phyloP scores from a whole-genome alignment of 371 early-diverging fungal genomes.

The Mortierella sp. region DNA sequence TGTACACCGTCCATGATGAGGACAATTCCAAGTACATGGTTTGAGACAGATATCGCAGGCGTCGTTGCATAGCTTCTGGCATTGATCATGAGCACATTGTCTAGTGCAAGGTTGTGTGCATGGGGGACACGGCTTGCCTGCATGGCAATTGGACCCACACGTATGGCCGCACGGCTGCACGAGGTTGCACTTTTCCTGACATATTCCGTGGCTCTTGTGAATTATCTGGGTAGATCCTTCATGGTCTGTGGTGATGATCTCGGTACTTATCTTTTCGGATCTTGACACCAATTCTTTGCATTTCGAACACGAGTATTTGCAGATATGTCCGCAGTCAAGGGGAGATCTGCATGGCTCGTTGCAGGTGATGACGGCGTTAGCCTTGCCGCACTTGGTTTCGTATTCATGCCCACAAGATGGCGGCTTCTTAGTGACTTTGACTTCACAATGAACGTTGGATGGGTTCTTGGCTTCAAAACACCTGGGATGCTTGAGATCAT shows the following conservation, averaged over 20 bases:
- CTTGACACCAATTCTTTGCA: slow-evolving; percentile 18
- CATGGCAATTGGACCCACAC: slow-evolving; percentile 39
- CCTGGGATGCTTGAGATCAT: slow-evolving; percentile 17
- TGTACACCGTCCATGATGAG: slow-evolving; percentile 56
- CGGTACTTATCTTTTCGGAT: not conserved
- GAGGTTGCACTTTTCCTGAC: slow-evolving; percentile 8
- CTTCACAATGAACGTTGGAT: slow-evolving; percentile 18
- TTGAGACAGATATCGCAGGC: slow-evolving; percentile 58
- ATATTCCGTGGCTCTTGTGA: slow-evolving; percentile 20
- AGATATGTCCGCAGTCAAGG: slow-evolving; percentile 53
- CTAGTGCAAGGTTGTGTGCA: slow-evolving; percentile 52
- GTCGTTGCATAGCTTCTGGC: slow-evolving; percentile 47
- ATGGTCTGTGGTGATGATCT: slow-evolving; percentile 14
- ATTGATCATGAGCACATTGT: slow-evolving; percentile 57
- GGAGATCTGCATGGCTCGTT: slow-evolving; percentile 3
- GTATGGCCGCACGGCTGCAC: slow-evolving; percentile 31
- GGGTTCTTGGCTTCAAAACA: slow-evolving; percentile 42
- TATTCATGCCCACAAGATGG: slow-evolving; percentile 56
- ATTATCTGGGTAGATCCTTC: too few relatives aligned
- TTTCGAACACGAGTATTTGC: slow-evolving; percentile 13
- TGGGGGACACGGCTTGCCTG: slow-evolving; percentile 46
- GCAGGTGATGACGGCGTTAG: slow-evolving; percentile 5
- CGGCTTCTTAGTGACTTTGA: slow-evolving; percentile 22
- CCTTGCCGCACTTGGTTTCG: slow-evolving; percentile 22
- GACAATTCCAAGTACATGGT: slow-evolving; percentile 58